Evolutionary conservation across 495 filamentous ascomycete species (phyloP).

Genomic region (Neurospora sp.): DNA sequence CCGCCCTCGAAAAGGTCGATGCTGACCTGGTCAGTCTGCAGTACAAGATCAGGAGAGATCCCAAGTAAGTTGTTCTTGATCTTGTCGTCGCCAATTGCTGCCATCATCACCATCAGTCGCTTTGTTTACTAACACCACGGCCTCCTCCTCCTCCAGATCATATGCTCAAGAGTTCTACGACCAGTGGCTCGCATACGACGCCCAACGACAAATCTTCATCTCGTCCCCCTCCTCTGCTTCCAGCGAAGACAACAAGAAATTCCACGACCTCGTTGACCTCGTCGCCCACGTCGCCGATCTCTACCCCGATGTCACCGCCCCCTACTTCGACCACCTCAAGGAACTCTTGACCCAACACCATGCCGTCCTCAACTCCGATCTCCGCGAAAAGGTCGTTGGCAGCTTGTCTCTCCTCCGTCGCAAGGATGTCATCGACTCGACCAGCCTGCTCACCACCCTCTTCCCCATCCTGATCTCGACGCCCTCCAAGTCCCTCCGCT

Average conservation of each 20-base stretch:
- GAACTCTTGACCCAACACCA: constrained; percentile 73
- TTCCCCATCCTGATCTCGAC: constrained; percentile 77
- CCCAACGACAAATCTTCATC: constrained; percentile 82
- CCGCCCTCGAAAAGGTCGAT: constrained; percentile 89
- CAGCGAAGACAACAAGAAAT: constrained; percentile 63
- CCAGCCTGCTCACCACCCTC: constrained; percentile 69
- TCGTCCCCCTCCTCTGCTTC: constrained; percentile 66
- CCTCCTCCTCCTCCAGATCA: constrained; percentile 38
- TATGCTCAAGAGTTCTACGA: constrained; percentile 78
- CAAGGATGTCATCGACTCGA: constrained; percentile 84
- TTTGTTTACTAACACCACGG: not conserved
- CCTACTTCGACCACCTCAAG: constrained; percentile 73
- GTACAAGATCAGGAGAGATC: constrained; percentile 79
- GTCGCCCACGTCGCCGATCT: constrained; percentile 87
- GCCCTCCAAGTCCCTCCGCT: constrained; percentile 74
- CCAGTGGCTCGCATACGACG: constrained; percentile 89
- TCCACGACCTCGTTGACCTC: constrained; percentile 73
- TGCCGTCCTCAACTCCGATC: constrained; percentile 62
- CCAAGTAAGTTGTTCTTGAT: constrained; percentile 41
- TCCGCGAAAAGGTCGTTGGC: constrained; percentile 89
- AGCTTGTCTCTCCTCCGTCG: constrained; percentile 79
- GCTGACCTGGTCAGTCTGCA: constrained; percentile 82
- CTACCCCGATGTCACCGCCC: constrained; percentile 68
- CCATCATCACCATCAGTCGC: not conserved
- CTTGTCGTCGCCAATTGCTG: not conserved